phyloP scores from a whole-genome alignment of 768 basidiomycete genomes.

The Trametes cinnabarina region DNA sequence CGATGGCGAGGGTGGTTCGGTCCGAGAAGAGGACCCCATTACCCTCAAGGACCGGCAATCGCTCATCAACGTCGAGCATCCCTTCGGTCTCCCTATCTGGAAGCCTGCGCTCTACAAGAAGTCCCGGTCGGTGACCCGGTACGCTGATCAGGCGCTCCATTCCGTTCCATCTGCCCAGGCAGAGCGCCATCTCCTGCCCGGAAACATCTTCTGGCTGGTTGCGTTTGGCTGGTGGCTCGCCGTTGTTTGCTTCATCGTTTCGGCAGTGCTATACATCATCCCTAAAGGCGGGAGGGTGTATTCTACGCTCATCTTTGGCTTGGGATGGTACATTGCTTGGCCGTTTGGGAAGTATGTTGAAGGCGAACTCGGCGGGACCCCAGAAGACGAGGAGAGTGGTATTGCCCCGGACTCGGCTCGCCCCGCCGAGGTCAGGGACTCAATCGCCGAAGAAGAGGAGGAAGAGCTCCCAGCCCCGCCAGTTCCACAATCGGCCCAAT shows the following conservation, averaged over 20 bases:
- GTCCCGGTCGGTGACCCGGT: conserved; percentile 90
- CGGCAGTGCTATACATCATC: conserved; percentile 65
- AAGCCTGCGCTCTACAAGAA: conserved; percentile 99
- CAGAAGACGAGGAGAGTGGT: conserved; percentile 35
- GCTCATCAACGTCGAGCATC: conserved; percentile 98
- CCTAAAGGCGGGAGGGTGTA: conserved; percentile 84
- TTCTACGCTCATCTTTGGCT: conserved; percentile 80
- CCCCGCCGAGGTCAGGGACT: conserved; percentile 32
- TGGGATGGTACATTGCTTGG: conserved; percentile 97
- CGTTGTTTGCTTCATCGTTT: conserved; percentile 62
- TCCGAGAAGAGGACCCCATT: conserved; percentile 75
- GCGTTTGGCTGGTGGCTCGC: conserved; percentile 95
- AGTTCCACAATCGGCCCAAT: conserved; percentile 37
- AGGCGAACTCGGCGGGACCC: conserved; percentile 52
- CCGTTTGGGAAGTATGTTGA: conserved; percentile 99
- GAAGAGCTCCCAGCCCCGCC: conserved; percentile 22
- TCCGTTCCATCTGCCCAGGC: conserved; percentile 89
- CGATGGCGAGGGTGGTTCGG: conserved; percentile 38
- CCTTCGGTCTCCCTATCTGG: conserved; percentile 99
- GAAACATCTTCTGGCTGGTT: conserved; percentile 90
- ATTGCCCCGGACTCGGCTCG: conserved; percentile 1
- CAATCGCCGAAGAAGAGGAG: conserved; percentile 33
- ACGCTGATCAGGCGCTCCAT: conserved; percentile 94
- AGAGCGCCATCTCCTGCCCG: conserved; percentile 88
- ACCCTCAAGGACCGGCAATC: conserved; percentile 96